Conservation (phyloP, 2,329 filamentous ascomycete genomes). For the Epichloe hybrida region DNA sequence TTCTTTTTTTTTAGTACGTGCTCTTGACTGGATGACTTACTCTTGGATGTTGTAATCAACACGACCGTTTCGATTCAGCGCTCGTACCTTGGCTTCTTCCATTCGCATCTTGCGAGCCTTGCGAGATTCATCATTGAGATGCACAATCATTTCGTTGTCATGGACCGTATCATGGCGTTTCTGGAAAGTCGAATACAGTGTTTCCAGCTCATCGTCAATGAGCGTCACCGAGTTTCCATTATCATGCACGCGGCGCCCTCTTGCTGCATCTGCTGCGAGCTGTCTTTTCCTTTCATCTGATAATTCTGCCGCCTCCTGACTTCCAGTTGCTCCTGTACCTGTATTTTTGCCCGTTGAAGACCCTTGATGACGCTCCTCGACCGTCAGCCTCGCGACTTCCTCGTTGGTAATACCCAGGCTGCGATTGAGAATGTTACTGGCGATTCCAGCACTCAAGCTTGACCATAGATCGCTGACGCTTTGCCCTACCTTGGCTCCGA, state of each 20-base stretch:
- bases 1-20: not conserved
- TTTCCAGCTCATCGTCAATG: constrained; percentile 82
- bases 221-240: constrained; percentile 43
- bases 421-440: constrained; percentile 72
- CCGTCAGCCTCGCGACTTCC: constrained; percentile 41
- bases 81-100: constrained; percentile 77
- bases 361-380: constrained; percentile 16
- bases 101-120: constrained; percentile 54
- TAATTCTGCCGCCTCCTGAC: constrained; percentile 11
- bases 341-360: constrained; percentile 17
- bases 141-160: constrained; percentile 24
- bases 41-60: constrained; percentile 92
- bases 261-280: constrained; percentile 27
- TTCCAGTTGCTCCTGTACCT: constrained; percentile 8
- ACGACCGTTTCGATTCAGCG: constrained; percentile 74
- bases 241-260: constrained; percentile 17
- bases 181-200: constrained; percentile 73
- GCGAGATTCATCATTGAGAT: constrained; percentile 19
- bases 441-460: constrained; percentile 73
- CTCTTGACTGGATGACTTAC: constrained; percentile 40
- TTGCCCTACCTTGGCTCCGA: constrained; percentile 77
- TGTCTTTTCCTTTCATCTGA: constrained; percentile 39
- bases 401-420: constrained; percentile 63
- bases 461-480: constrained; percentile 85
- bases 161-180: constrained; percentile 46